phyloP scores from a whole-genome alignment of 768 basidiomycete species.

The Omphalotus guepiniiformis region DNA sequence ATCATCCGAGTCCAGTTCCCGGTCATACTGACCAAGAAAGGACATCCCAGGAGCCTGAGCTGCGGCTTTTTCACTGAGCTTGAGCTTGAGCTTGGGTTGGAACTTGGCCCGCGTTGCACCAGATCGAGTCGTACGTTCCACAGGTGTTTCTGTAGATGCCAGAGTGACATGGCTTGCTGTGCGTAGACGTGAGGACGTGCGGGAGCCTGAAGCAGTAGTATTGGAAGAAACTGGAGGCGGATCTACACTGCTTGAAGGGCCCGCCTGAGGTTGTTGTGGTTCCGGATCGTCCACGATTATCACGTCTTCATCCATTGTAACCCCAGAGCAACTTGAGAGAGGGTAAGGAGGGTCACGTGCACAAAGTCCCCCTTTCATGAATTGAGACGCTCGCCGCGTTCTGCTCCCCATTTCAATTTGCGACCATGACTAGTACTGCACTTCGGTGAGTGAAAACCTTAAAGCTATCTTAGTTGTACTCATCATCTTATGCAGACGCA shows the following conservation, averaged over 20 bases:
- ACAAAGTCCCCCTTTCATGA: too few relatives aligned
- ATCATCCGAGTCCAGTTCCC: conserved; percentile 93
- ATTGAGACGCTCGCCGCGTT: too few relatives aligned
- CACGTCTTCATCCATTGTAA: conserved; percentile 4
- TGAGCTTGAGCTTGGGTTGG: conserved; percentile 82
- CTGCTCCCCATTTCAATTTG: background rate
- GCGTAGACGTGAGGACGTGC: conserved; percentile 7
- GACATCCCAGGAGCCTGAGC: conserved; percentile 82
- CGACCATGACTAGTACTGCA: conserved; percentile 32
- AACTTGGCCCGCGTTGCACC: conserved; percentile 41
- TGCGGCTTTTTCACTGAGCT: conserved; percentile 79
- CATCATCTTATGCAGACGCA: conserved; percentile 44
- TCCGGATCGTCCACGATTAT: conserved; percentile 8
- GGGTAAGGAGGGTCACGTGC: too few relatives aligned
- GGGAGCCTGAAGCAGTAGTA: background rate
- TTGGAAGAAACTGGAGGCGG: background rate
- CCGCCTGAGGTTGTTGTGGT: conserved; percentile 1
- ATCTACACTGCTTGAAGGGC: background rate
- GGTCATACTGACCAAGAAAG: conserved; percentile 87
- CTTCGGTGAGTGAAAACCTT: conserved; percentile 38
- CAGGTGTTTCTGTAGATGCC: background rate
- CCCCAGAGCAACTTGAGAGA: too few relatives aligned
- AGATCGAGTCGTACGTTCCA: conserved; percentile 59
- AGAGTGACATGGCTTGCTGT: background rate
- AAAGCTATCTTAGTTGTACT: conserved; percentile 2